phyloP scores from a whole-genome alignment of 176 grass and related monocot species.

The Poa annua region DNA sequence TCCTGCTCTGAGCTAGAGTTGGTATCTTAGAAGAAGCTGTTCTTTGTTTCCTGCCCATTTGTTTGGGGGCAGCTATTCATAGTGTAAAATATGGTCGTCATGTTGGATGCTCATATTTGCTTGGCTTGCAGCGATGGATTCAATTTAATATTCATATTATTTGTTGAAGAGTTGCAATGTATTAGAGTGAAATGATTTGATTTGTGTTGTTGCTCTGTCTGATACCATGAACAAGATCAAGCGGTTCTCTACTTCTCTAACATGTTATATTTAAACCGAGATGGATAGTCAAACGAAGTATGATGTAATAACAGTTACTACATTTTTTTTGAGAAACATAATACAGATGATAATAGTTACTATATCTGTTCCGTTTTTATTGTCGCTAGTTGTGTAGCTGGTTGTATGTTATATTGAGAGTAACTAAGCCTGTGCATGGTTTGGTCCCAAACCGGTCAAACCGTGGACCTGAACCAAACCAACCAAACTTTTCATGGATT shows the following conservation, averaged over 20 bases:
- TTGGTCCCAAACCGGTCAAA: no score
- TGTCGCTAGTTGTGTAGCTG: no score
- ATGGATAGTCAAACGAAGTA: background rate
- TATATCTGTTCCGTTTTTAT: no score
- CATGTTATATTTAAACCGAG: background rate
- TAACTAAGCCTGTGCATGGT: no score
- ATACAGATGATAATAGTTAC: no score
- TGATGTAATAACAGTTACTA: background rate
- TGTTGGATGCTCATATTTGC: conserved; percentile 52
- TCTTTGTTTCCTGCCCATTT: conserved; percentile 31
- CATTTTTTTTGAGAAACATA: no score
- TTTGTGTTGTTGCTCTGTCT: background rate
- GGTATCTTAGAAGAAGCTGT: conserved; percentile 44
- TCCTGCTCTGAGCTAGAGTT: conserved; percentile 43
- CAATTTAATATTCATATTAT: conserved; percentile 16
- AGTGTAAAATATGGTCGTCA: conserved; percentile 59
- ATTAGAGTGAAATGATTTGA: no score
- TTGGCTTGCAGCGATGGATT: conserved; percentile 26
- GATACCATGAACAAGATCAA: background rate
- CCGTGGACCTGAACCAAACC: no score
- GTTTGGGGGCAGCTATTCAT: conserved; percentile 35
- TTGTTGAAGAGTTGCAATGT: conserved; percentile 9
- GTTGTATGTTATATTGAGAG: no score
- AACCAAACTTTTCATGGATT: no score
- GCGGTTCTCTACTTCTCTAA: background rate